Conservation (phyloP, 176 grass and related monocot genomes). For the bread wheat (Triticum aestivum) region DNA sequence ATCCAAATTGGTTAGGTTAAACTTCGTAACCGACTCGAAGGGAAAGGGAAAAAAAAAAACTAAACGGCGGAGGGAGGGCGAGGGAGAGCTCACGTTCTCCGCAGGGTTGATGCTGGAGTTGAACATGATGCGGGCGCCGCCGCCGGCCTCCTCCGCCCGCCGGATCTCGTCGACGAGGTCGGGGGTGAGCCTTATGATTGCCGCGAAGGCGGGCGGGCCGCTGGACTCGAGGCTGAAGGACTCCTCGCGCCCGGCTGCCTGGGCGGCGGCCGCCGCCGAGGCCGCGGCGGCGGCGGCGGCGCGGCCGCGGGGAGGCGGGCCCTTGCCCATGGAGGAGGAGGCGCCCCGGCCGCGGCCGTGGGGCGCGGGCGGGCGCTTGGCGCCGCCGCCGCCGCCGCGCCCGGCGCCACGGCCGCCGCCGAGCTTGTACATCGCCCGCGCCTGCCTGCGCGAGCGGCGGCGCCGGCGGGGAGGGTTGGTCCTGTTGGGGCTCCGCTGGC, state of each 20-base stretch:
- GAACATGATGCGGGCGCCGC: constrained; percentile 83
- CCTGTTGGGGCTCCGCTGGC: constrained; percentile 34
- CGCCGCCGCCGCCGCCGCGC: constrained; percentile 31
- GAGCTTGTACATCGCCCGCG: constrained; percentile 64
- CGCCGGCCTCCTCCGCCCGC: constrained; percentile 77
- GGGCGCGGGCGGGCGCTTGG: constrained; percentile 39
- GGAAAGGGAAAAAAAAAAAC: neutral
- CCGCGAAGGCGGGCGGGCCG: constrained; percentile 63
- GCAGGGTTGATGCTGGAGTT: constrained; percentile 60
- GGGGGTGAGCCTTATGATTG: constrained; percentile 77
- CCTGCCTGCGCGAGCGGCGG: constrained; percentile 20
- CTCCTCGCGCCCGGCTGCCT: constrained; percentile 49
- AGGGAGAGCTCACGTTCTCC: constrained; percentile 72
- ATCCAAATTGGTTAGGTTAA: constrained; percentile 40
- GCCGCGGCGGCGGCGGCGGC: constrained; percentile 8
- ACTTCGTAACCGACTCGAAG: neutral
- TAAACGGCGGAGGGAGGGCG: constrained; percentile 2
- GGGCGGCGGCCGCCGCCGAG: neutral
- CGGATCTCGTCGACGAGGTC: constrained; percentile 97
- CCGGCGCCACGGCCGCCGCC: constrained; percentile 51
- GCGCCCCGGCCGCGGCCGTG: constrained; percentile 43
- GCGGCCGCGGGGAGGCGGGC: constrained; percentile 42
- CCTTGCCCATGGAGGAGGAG: constrained; percentile 31
- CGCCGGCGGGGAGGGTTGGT: constrained; percentile 38
- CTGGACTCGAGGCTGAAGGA: constrained; percentile 69